phyloP scores from a whole-genome alignment of 164 flowering plant genomes.

The Piper longum region DNA sequence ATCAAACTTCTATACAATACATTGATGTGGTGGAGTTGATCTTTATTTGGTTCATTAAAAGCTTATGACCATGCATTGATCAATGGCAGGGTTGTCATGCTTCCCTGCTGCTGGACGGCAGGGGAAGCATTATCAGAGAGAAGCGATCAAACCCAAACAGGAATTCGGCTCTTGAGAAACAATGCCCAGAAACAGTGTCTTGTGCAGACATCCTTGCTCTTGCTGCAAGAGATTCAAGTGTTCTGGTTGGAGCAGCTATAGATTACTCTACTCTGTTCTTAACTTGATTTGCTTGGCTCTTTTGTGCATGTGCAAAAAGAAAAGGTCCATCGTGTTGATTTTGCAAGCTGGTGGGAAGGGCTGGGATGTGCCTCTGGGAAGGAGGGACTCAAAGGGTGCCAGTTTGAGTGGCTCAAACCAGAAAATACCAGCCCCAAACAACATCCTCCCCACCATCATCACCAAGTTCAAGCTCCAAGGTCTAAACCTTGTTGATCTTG shows the following conservation, averaged over 20 bases:
- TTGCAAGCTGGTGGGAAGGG: constrained; percentile 71
- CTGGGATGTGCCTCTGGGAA: constrained; percentile 94
- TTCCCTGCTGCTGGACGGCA: constrained; percentile 62
- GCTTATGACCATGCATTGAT: neutral
- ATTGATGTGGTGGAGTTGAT: neutral
- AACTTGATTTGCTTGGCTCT: neutral
- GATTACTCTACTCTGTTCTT: too few species aligned
- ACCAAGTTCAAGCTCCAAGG: constrained; percentile 70
- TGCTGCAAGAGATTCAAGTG: constrained; percentile 88
- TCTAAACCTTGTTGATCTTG: constrained; percentile 66
- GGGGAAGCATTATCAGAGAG: constrained; percentile 52
- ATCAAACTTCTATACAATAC: too few species aligned
- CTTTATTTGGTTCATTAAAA: neutral
- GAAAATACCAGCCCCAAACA: constrained; percentile 94
- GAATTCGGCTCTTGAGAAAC: constrained; percentile 78
- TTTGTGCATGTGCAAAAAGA: neutral
- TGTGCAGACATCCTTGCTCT: constrained; percentile 85
- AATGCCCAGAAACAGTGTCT: constrained; percentile 80
- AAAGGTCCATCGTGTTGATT: neutral
- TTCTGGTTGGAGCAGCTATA: constrained; percentile 25
- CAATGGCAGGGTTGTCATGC: constrained; percentile 81
- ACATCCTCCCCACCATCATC: constrained; percentile 79
- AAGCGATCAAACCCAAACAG: constrained; percentile 59
- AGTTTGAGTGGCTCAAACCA: constrained; percentile 94
- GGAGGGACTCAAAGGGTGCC: constrained; percentile 78